Conservation (phyloP, 2,329 filamentous ascomycete genomes). For the Stagonosporopsis tanaceti region DNA sequence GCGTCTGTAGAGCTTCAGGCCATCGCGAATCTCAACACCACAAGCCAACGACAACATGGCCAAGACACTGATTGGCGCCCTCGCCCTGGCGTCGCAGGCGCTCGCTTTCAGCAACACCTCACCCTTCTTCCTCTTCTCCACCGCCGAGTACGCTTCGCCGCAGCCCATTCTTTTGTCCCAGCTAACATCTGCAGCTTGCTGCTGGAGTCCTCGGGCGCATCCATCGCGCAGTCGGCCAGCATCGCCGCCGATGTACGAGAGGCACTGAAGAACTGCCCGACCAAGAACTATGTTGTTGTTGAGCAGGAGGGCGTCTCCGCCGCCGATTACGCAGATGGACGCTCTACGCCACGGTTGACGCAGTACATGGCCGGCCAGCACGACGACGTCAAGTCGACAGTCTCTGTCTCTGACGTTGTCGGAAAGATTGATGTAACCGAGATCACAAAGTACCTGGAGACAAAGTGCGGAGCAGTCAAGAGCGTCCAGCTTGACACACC, state of each 20-base stretch:
- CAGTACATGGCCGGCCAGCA: constrained; percentile 58
- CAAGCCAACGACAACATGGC: constrained; percentile 42
- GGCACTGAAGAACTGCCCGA: constrained; percentile 71
- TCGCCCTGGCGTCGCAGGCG: constrained; percentile 62
- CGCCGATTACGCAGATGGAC: constrained; percentile 68
- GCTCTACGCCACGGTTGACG: constrained; percentile 62
- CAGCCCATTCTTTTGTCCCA: constrained; percentile 17
- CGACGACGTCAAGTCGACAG: constrained; percentile 62
- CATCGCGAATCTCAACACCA: constrained; percentile 23
- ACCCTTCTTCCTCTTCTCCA: constrained; percentile 89
- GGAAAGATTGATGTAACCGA: constrained; percentile 56
- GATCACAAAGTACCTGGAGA: constrained; percentile 54
- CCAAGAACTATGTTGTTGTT: constrained; percentile 78
- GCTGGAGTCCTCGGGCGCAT: constrained; percentile 34
- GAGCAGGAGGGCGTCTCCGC: constrained; percentile 78
- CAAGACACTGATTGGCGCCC: constrained; percentile 57
- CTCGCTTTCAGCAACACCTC: constrained; percentile 85
- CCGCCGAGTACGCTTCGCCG: constrained; percentile 70
- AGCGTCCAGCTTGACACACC: constrained; percentile 26
- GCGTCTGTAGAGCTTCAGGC: constrained; percentile 20
- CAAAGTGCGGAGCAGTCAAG: constrained; percentile 55
- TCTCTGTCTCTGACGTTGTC: constrained; percentile 62
- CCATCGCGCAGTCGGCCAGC: constrained; percentile 54
- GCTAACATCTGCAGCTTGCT: constrained; percentile 43
- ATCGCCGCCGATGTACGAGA: constrained; percentile 54